Base-by-base conservation (phyloP, 2,329 filamentous ascomycete species). In the Alternaria sp. region DNA sequence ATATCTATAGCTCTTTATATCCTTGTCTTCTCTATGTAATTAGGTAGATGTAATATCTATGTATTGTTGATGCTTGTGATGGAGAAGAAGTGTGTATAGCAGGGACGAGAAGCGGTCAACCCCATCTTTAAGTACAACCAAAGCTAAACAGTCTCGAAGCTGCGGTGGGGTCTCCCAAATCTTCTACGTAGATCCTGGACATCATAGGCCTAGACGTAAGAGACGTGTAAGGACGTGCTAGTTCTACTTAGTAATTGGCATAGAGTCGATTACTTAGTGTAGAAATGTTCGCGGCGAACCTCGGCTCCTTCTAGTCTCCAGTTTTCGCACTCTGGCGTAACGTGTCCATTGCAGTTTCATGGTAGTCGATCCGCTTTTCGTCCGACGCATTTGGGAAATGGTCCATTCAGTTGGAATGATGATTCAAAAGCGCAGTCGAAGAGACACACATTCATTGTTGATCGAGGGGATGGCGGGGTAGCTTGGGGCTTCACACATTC, bases 1-100 rank as follows among this genome's bases (percentile, higher is more conserved):
- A 77, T 77, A 42, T 36, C 70, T 60, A 32, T 39, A 14, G 24
- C 30, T 49, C 14, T 47, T 16, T 47, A 26, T 24, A 12, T 6
- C 26, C 20, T 47, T 20, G 36, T 39, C 20, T n/a, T 48, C 24
- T 39, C 39, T 57, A 20, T 51, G 44, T 18, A 20, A 38, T 49
- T 26, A 42, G 30, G 30, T 49, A 30, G 14, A 8, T 38, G 43
- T 51, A 28, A 41, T 22, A 38, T 32, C 41, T 34, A 9, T 42
- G 39, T 47, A 9, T 30, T 22, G 18, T 24, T 43, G 46, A 34
- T 16, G 32, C 1, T 34, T 12, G 1, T 2, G 30, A 36, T 24
- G 46, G 34, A 22, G 30, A 48, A 48, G 20, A 49, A 20, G 30
- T 22, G 16, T 49, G 16, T 49, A 16, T 26, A 38, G 28, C 22